Conservation (phyloP, 2,329 filamentous ascomycete genomes). For the Cladosporium sp. region DNA sequence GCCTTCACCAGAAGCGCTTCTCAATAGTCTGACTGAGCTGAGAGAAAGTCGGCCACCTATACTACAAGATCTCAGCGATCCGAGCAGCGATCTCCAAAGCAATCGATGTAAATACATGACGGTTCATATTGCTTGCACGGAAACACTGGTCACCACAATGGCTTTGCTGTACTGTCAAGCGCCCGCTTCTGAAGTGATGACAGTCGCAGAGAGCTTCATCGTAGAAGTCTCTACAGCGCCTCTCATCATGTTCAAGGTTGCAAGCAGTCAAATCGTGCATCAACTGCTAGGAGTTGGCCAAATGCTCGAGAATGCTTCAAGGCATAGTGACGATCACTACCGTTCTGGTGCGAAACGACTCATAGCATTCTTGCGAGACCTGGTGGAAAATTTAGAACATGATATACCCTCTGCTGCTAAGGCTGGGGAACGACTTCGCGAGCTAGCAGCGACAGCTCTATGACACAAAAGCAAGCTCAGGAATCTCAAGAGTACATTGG, state of each 20-base stretch:
- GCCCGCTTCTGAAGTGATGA: neutral
- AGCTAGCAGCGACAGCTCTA: neutral
- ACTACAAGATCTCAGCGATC: neutral
- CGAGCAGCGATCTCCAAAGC: neutral
- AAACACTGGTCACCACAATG: neutral
- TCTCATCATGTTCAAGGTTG: neutral
- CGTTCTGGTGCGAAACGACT: neutral
- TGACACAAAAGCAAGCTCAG: no score
- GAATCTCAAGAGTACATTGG: no score
- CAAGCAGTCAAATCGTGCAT: neutral
- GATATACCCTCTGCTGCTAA: neutral
- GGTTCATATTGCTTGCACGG: neutral
- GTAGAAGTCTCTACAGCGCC: neutral
- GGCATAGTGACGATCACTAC: neutral
- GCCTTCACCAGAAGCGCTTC: neutral
- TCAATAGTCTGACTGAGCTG: neutral
- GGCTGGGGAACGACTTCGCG: neutral
- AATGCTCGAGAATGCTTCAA: neutral
- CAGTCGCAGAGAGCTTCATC: neutral
- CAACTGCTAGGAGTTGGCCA: neutral
- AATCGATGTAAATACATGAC: neutral
- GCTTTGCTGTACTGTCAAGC: neutral
- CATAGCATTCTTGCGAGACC: neutral
- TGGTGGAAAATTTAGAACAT: neutral
- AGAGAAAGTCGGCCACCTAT: neutral